Evolutionary conservation across 2,329 filamentous ascomycete genomes (phyloP), one percentile per base, ranked within the genome.

Genomic region (Aquanectria penicillioides): DNA sequence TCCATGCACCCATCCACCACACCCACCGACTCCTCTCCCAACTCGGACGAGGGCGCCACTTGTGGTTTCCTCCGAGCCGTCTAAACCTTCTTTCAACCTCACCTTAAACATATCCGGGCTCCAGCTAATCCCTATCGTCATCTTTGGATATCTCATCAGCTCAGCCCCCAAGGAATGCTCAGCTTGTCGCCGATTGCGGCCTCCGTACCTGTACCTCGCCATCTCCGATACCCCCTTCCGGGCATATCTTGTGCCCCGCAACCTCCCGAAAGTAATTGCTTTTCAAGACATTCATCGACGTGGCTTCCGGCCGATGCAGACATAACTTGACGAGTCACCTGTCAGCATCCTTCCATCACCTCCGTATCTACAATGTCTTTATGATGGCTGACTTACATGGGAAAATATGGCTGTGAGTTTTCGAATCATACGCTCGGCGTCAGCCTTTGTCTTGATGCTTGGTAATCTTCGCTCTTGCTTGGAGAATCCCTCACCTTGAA

Each of bases 281-380:
- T 52, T 46, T 34, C 26, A 26, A 33, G 34, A 38, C 11, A 26
- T 17, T 67, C 48, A 70, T 57, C 64, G 61, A 43, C 57, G 64
- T 54, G 83, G 82, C 63, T 89, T 89, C 61, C 81, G 80, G 46
- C 86, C 86, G 65, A 89, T 87, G 62, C 84, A 88, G 31, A 89
- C 83, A 69, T 89, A 87, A 62, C 85, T 87, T n/a, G 57, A 49
- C 38, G 38, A 57, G 33, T 15, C 33, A 60, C 17, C 5, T 6
- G 41, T 69, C 25, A 69, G 59, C 33, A 51, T 29, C 25, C 20
- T 13, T 20, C 6, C 15, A 5, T n/a, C 13, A 18, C 7, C 11
- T 12, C 36, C 26, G 10, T 2, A 38, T 28, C 38, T 15, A 26
- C 3, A 22, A 8, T 9, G 9, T 7, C 6, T 29, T 9, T 34